Base-by-base conservation (phyloP, 805 yeast genomes). In the Starmerella ratchasimensis region DNA sequence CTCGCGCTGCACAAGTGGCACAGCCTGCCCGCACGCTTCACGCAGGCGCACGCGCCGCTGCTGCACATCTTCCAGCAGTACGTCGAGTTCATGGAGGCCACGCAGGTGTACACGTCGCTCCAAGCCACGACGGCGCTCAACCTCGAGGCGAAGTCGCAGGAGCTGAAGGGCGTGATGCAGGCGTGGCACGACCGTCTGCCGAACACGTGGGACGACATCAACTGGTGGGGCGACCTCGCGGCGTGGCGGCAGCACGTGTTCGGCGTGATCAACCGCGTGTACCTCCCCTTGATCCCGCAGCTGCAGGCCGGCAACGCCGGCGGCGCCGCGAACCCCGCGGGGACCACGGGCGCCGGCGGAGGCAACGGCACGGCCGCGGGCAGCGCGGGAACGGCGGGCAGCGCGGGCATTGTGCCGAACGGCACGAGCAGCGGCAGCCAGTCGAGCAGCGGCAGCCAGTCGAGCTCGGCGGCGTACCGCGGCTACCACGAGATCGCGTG, bases 201-300 rank as follows among this genome's bases (percentile, higher is more conserved):
- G 10, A 90, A 90, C 52, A 66, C 72, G 7, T 90, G 97, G 96
- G 99, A 90, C 59, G 98, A 90, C 56, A 86, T 90, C 52, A 88
- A 84, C 55, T 72, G 86, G 43, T 90, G 99, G 99, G 86, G 93
- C 48, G 99, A 90, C 55, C 62, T 90, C 43, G 94, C 90, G 3
- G 86, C 97, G 0, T 90, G 99, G 99, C 71, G 99, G 49, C 97
- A 90, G 59, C 97, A 90, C 62, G 96, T 94, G 0, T 90, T 93
- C 67, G 86, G 82, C 46, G 95, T 88, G 19, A 86, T 90, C 50
- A 90, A 90, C 64, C 80, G 80, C 56, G 93, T 82, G 2, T 90
- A 90, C 58, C 70, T 86, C 68, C 97, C 97, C 7, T 68, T 93
- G 52, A 79, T 86, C 43, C 93, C 94, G 1, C 74, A 82, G 2